Conservation (phyloP, 2,329 filamentous ascomycete genomes). For the Alternaria postmessia region DNA sequence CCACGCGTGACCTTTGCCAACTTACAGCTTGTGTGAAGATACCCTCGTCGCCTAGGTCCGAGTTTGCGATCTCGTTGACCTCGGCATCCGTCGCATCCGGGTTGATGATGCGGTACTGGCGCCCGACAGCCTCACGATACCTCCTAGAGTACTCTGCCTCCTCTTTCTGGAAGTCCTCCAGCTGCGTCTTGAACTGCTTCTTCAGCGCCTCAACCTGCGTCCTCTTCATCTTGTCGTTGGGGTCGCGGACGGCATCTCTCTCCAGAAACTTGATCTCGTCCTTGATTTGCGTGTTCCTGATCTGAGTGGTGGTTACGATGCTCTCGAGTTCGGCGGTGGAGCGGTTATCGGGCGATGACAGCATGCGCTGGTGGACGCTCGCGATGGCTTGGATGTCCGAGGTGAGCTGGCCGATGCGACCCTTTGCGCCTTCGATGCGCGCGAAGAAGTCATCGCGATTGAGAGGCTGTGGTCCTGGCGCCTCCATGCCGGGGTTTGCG, state of each 20-base stretch:
- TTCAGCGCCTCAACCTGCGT: constrained; percentile 75
- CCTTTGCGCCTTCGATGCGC: constrained; percentile 71
- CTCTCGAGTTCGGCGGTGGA: constrained; percentile 68
- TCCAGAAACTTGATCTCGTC: constrained; percentile 81
- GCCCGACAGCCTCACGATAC: constrained; percentile 79
- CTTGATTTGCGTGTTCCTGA: constrained; percentile 68
- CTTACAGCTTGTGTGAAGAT: constrained; percentile 84
- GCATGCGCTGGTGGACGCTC: constrained; percentile 74
- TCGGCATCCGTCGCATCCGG: constrained; percentile 79
- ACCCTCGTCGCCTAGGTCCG: constrained; percentile 79
- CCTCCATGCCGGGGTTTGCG: constrained; percentile 56
- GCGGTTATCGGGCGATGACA: constrained; percentile 68
- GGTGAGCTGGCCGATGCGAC: constrained; percentile 72
- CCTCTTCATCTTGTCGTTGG: constrained; percentile 70
- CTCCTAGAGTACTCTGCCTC: constrained; percentile 75
- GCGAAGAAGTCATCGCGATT: constrained; percentile 72
- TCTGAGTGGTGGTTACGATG: constrained; percentile 72
- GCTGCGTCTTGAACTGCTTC: constrained; percentile 74
- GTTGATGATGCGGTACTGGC: constrained; percentile 84
- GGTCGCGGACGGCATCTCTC: constrained; percentile 71
- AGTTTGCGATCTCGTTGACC: constrained; percentile 71
- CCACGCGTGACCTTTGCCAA: constrained; percentile 21
- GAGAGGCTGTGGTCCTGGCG: constrained; percentile 61
- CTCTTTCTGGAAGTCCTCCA: constrained; percentile 74
- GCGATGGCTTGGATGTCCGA: constrained; percentile 72